These are phyloP conservation scores for Didymellaceae sp. DNA, from an alignment of 2,329 filamentous ascomycete genomes.

Conservation along the genomic window DNA sequence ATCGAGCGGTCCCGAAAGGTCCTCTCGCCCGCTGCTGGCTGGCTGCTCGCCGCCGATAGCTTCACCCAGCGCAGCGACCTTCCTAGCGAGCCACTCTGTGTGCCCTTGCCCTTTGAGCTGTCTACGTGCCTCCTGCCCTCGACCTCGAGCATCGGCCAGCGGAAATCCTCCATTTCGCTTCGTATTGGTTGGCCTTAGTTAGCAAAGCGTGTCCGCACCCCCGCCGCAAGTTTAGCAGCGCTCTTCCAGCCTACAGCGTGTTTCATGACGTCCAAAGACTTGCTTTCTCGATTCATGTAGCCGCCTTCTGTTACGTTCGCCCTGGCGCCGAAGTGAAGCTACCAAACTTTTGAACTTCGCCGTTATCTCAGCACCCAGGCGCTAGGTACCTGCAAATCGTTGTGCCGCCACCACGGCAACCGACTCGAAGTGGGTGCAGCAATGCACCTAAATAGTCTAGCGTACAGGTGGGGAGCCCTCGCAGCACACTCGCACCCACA, in stretches of 20 bases:
- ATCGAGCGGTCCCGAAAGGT: not conserved
- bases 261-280: constrained; percentile 23
- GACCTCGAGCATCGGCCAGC: constrained; percentile 11
- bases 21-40: constrained; percentile 13
- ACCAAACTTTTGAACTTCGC: not conserved
- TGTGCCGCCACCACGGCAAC: constrained; percentile 5
- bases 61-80: constrained; percentile 1
- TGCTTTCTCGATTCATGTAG: constrained; percentile 24
- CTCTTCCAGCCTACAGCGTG: constrained; percentile 21
- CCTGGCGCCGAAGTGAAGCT: constrained; percentile 25
- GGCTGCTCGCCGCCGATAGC: constrained; percentile 4
- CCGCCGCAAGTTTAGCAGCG: constrained; percentile 2
- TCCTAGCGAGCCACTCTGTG: constrained; percentile 11
- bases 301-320: constrained; percentile 17
- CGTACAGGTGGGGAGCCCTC: constrained; percentile 9
- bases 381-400: constrained; percentile 4
- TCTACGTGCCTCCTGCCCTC: too few species aligned
- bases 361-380: not conserved
- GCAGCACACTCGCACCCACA: constrained; percentile 21
- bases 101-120: constrained; percentile 2
- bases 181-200: constrained; percentile 12
- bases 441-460: constrained; percentile 3
- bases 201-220: constrained; percentile 3
- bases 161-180: constrained; percentile 18
- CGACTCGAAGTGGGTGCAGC: constrained; percentile 1